A percentile compares a stretch with the other conserved stretches of the same genome.
phyloP scores from a whole-genome alignment of 2,329 filamentous ascomycete species.

The Colletotrichum cuscutae region DNA sequence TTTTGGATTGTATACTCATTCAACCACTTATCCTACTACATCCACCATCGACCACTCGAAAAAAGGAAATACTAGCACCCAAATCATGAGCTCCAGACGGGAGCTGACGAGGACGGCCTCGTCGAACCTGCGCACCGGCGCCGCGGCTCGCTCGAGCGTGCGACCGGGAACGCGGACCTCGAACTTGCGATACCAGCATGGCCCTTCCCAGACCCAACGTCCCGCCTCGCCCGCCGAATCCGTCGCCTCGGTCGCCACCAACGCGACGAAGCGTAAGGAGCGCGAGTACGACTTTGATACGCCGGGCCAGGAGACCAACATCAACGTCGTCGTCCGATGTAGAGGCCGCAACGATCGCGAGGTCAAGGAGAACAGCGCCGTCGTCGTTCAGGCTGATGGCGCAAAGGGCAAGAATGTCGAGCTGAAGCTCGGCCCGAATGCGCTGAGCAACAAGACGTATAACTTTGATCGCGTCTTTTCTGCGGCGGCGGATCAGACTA shows the following conservation, averaged over 20 bases:
- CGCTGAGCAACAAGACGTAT: slow-evolving; percentile 95
- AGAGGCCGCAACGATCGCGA: slow-evolving; percentile 93
- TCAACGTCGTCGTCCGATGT: slow-evolving; percentile 96
- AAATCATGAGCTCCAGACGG: slow-evolving; percentile 35
- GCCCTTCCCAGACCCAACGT: slow-evolving; percentile 41
- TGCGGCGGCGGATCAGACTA: slow-evolving; percentile 89
- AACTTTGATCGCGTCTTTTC: slow-evolving; percentile 98
- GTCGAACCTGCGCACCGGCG: slow-evolving; percentile 30
- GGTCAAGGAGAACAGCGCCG: slow-evolving; percentile 91
- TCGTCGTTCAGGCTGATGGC: slow-evolving; percentile 90
- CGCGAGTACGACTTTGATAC: slow-evolving; percentile 80
- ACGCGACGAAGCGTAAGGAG: slow-evolving; percentile 84
- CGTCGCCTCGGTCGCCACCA: slow-evolving; percentile 67
- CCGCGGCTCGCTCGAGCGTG: slow-evolving; percentile 23
- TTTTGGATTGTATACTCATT: not conserved
- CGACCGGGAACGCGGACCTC: slow-evolving; percentile 33
- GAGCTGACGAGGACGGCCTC: slow-evolving; percentile 35
- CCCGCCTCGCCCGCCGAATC: slow-evolving; percentile 79
- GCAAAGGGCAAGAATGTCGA: slow-evolving; percentile 86
- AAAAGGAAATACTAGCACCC: not conserved
- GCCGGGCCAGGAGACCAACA: slow-evolving; percentile 86
- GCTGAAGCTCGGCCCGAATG: slow-evolving; percentile 90
- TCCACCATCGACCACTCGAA: not conserved
- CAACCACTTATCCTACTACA: not conserved
- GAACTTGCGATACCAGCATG: slow-evolving; percentile 32